Base-by-base conservation (phyloP, 2,329 filamentous ascomycete species). In the Chrysoporthe puriensis region DNA sequence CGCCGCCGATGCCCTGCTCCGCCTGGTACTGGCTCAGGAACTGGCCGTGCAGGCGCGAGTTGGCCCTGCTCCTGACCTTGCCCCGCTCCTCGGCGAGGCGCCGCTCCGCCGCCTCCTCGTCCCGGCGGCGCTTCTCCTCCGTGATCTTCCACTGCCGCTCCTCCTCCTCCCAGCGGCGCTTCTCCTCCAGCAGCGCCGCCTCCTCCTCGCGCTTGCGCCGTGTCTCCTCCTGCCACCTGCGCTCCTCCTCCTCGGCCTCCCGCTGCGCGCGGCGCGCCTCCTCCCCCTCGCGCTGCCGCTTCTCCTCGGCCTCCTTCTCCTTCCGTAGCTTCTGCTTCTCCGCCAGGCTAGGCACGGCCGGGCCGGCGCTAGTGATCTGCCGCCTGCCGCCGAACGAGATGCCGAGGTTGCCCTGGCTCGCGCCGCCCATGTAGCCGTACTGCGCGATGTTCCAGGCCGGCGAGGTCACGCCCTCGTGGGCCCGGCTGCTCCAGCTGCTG, bases 391-490 rank as follows among this genome's bases (percentile, higher is more conserved):
- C 96, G 79, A 98, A 98, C 13, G 92, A 89, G 73, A 99, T 93
- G 21, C 96, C 96, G 70, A 97, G 89, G 74, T 97, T 98, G 3
- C 93, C 95, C 78, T 99, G 96, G 75, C 93, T 97, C 36, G 96
- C 96, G 61, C 96, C 96, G 67, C 96, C 96, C 91, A 98, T 96
- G 79, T 97, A 99, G 8, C 96, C 94, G 76, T 99, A 99, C 77
- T 99, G 96, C 67, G 94, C 91, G 73, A 98, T 98, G 77, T 98
- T 99, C 96, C 96, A 99, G 1, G 96, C 96, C 0, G 96, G 96
- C 36, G 90, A 85, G 1, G 94, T 97, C 57, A 85, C 86, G 18
- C 87, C 88, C 78, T 97, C 92, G 73, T 97, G 93, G 66, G 87
- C 86, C 78, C 87, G 92, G 77, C 89, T 96, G 79, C 92, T 97